These are phyloP conservation scores for Leavenworthia alabamica DNA, from an alignment of 345 rosid species.

Conservation along the genomic window DNA sequence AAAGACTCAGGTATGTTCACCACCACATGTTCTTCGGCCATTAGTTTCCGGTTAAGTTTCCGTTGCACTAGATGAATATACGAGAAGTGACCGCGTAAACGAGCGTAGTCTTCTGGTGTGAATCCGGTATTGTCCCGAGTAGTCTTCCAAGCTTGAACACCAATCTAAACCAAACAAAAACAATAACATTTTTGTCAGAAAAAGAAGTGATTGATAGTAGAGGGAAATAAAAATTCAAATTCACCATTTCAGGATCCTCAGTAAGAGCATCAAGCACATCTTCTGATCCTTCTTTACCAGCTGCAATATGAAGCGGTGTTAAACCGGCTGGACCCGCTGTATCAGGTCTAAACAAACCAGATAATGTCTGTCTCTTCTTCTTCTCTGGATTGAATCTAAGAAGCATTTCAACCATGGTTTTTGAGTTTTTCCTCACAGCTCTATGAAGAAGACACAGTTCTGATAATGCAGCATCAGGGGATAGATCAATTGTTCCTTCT, in stretches of 20 bases:
- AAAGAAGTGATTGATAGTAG: too few relatives aligned
- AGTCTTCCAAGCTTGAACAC: not conserved
- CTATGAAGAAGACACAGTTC: too few relatives aligned
- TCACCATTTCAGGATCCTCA: slow-evolving; percentile 84
- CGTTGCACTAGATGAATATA: too few relatives aligned
- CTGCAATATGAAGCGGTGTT: slow-evolving; percentile 98
- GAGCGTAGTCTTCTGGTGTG: slow-evolving; percentile 7
- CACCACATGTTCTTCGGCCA: not conserved
- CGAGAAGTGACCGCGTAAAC: slow-evolving; percentile 3
- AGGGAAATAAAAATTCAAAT: not conserved
- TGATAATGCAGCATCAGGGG: slow-evolving; percentile 42
- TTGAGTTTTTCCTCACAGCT: too few relatives aligned
- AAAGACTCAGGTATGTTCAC: not conserved
- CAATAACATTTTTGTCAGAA: too few relatives aligned
- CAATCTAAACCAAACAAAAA: not conserved
- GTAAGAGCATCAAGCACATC: slow-evolving; percentile 75
- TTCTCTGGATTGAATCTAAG: slow-evolving; percentile 56
- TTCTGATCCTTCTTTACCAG: slow-evolving; percentile 96
- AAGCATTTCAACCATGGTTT: slow-evolving; percentile 69
- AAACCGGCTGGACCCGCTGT: slow-evolving; percentile 77
- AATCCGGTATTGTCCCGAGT: not conserved
- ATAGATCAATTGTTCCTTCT: slow-evolving; percentile 47
- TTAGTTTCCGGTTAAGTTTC: not conserved
- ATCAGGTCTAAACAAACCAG: slow-evolving; percentile 67
- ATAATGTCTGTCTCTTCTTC: not conserved